Conservation (phyloP, 768 basidiomycete genomes). For the Agaricus sinodeliciosus region DNA sequence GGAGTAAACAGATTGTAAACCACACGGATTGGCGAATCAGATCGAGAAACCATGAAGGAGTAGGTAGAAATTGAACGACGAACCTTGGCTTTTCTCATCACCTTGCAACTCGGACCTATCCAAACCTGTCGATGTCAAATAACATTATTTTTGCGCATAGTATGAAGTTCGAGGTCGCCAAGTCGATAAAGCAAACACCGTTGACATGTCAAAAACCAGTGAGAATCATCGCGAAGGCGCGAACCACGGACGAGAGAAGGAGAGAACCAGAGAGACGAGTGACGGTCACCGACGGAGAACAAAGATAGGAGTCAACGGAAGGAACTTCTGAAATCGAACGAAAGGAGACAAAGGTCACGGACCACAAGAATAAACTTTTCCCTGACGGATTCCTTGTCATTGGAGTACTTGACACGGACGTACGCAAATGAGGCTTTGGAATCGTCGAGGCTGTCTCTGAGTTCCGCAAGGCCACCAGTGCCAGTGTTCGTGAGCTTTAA, state of each 20-base stretch:
- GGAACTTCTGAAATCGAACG: background rate
- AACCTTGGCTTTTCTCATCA: conserved; percentile 92
- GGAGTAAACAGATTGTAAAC: conserved; percentile 7
- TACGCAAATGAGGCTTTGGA: conserved; percentile 80
- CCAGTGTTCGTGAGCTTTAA: conserved; percentile 75
- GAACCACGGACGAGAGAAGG: conserved; percentile 16
- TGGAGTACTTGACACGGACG: conserved; percentile 75
- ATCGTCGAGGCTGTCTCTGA: conserved; percentile 64
- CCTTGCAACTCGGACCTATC: conserved; percentile 78
- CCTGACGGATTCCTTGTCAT: conserved; percentile 79
- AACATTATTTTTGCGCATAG: background rate
- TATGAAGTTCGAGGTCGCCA: background rate
- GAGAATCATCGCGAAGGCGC: background rate
- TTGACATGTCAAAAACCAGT: conserved; percentile 16
- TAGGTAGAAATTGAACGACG: conserved; percentile 17
- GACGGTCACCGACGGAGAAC: background rate
- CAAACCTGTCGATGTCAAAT: conserved; percentile 38
- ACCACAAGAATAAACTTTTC: conserved; percentile 86
- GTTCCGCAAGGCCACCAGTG: conserved; percentile 71
- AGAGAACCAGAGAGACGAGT: conserved; percentile 10
- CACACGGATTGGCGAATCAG: conserved; percentile 19
- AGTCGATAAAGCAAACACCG: conserved; percentile 8
- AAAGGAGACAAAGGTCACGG: conserved; percentile 15
- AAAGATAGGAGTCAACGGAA: background rate
- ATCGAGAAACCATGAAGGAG: conserved; percentile 11